A percentile compares a stretch with the other conserved stretches of the same genome.
Evolutionary conservation across 345 rosid genomes (phyloP).

Genomic region (Ailanthus altissimus): DNA sequence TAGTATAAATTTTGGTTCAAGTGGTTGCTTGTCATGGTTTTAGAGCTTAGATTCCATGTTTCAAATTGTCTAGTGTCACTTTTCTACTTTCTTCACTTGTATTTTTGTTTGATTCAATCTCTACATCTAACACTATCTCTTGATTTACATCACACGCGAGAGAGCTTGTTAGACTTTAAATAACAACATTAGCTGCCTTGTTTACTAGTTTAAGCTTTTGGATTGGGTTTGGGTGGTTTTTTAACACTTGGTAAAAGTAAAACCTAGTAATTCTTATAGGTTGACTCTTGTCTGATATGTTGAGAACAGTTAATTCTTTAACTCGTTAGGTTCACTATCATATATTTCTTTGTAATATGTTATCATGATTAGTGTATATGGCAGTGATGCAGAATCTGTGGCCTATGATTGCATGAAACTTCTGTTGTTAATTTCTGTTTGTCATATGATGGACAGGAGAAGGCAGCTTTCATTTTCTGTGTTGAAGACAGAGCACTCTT

Average conservation of each 20-base stretch:
- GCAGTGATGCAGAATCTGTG: background rate
- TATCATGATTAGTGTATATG: background rate
- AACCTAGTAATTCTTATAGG: background rate
- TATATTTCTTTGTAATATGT: background rate
- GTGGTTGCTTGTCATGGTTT: background rate
- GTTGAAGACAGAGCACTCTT: slow-evolving; percentile 96
- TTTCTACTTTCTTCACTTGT: background rate
- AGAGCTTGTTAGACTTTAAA: background rate
- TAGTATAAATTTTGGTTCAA: background rate
- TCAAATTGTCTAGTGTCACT: background rate
- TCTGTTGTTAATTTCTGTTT: background rate
- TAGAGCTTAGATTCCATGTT: background rate
- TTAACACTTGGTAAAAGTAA: background rate
- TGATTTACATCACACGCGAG: background rate
- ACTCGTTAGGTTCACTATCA: background rate
- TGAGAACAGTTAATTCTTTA: background rate
- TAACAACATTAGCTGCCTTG: background rate
- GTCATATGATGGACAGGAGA: slow-evolving; percentile 55
- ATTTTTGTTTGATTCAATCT: background rate
- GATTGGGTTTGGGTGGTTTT: background rate
- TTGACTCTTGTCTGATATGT: background rate
- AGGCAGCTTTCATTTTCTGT: slow-evolving; percentile 93
- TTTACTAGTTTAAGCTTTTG: background rate
- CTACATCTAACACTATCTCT: background rate
- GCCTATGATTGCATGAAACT: background rate